Conservation (phyloP, 179 eudicot genomes). For the Kewa caespitosa region DNA sequence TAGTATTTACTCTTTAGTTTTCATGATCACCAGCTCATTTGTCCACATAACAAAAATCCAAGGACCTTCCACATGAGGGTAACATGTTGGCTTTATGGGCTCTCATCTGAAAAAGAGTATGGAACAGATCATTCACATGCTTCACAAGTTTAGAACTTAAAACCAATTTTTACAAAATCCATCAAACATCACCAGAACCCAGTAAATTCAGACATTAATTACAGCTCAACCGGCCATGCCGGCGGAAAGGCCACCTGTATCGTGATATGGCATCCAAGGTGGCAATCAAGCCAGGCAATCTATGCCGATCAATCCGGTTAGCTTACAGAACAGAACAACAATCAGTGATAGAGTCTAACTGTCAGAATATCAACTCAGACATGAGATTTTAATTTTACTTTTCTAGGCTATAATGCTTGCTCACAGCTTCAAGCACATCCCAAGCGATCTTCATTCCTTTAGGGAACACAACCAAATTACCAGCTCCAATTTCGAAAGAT, state of each 20-base stretch:
- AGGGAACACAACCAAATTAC: conserved; percentile 85
- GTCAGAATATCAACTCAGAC: not conserved
- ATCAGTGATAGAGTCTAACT: not conserved
- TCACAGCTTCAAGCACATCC: conserved; percentile 84
- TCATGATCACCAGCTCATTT: too few relatives aligned
- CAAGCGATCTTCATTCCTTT: conserved; percentile 95
- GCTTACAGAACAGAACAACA: not conserved
- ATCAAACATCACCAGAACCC: not conserved
- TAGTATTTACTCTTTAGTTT: too few relatives aligned
- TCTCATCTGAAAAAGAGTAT: not conserved
- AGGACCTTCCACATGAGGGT: not conserved
- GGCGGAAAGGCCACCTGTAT: too few relatives aligned
- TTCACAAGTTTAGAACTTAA: not conserved
- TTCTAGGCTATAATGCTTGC: conserved; percentile 73
- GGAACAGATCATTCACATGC: not conserved
- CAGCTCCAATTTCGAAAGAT: conserved; percentile 73
- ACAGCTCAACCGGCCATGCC: not conserved
- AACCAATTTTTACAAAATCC: not conserved
- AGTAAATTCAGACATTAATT: not conserved
- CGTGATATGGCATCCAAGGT: too few relatives aligned
- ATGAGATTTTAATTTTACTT: conserved; percentile 14
- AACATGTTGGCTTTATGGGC: conserved; percentile 10
- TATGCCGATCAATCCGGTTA: not conserved
- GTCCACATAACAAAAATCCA: not conserved
- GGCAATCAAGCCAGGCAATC: too few relatives aligned